Evolutionary conservation across 371 early-diverging fungal species (phyloP).

Genomic region (Mucor lusitanicus): DNA sequence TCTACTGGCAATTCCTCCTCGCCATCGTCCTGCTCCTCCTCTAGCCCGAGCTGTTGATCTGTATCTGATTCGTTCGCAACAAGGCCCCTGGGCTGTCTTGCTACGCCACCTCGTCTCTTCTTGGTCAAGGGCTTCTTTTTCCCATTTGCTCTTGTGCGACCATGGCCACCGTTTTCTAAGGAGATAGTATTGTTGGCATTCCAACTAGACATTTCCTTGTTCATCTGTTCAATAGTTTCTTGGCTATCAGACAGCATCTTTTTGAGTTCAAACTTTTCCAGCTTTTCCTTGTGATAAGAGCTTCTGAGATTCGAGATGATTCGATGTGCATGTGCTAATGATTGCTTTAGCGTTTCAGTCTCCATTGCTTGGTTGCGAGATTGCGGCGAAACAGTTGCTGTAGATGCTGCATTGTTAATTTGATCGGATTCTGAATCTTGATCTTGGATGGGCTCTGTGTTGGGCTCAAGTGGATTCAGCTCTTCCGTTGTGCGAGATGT

Average conservation of each 20-base stretch:
- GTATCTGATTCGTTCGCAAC: slow-evolving; percentile 11
- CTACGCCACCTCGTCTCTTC: slow-evolving; percentile 19
- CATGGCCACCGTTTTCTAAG: neutral
- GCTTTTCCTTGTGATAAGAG: slow-evolving; percentile 49
- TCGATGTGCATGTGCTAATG: slow-evolving; percentile 50
- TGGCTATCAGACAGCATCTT: slow-evolving; percentile 67
- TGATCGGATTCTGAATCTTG: slow-evolving; percentile 6
- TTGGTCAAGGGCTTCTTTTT: slow-evolving; percentile 14
- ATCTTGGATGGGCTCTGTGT: neutral
- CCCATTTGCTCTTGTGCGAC: slow-evolving; percentile 4
- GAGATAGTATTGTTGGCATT: slow-evolving; percentile 13
- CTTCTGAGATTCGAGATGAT: slow-evolving; percentile 54
- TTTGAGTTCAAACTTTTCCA: slow-evolving; percentile 62
- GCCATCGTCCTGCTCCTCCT: slow-evolving; percentile 1
- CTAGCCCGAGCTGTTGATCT: neutral
- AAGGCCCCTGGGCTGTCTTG: slow-evolving; percentile 27
- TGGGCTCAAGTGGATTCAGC: neutral
- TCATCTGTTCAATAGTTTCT: slow-evolving; percentile 63
- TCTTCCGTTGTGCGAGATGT: slow-evolving; percentile 14
- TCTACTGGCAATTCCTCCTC: neutral
- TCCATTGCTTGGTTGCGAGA: slow-evolving; percentile 39
- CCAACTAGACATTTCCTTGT: slow-evolving; percentile 41
- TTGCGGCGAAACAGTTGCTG: slow-evolving; percentile 20
- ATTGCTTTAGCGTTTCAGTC: slow-evolving; percentile 49
- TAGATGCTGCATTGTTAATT: neutral